Percentiles rank a stretch among this genome's conserved stretches.
phyloP scores from a whole-genome alignment of 495 filamentous ascomycete species.

The Tuber calosporum region DNA sequence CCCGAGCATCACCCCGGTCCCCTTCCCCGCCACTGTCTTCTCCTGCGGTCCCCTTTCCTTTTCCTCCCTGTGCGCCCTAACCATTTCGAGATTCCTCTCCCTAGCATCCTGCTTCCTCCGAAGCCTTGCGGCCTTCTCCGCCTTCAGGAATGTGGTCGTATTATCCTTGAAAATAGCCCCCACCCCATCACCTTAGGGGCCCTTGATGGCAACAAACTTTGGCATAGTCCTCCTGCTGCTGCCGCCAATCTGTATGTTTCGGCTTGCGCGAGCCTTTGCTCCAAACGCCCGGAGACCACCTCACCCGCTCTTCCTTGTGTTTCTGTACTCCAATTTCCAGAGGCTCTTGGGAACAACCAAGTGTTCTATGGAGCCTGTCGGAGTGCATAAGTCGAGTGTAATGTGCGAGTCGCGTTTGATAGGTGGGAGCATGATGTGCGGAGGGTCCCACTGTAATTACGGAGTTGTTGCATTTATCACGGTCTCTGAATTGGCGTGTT shows the following conservation, averaged over 20 bases:
- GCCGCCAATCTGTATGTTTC: slow-evolving; percentile 53
- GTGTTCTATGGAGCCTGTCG: slow-evolving; percentile 73
- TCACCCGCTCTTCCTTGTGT: slow-evolving; percentile 84
- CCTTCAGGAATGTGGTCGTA: background rate
- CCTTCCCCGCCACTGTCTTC: slow-evolving; percentile 5
- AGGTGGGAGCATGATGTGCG: slow-evolving; percentile 68
- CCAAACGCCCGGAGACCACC: slow-evolving; percentile 94
- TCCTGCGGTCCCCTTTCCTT: slow-evolving; percentile 33
- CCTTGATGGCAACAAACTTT: slow-evolving; percentile 35
- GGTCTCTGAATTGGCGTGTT: slow-evolving; percentile 21
- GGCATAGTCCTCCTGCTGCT: slow-evolving; percentile 12
- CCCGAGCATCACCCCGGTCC: background rate
- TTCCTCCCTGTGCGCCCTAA: slow-evolving; percentile 44
- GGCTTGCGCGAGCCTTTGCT: slow-evolving; percentile 68
- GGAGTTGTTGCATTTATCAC: slow-evolving; percentile 43
- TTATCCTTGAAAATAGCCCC: slow-evolving; percentile 37
- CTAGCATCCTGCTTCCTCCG: slow-evolving; percentile 32
- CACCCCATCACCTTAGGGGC: slow-evolving; percentile 27
- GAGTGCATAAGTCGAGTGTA: slow-evolving; percentile 84
- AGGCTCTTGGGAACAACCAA: slow-evolving; percentile 84
- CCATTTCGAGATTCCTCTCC: slow-evolving; percentile 39
- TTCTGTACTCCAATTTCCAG: slow-evolving; percentile 71
- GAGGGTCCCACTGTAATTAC: slow-evolving; percentile 55
- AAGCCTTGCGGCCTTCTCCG: background rate
- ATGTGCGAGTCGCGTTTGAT: slow-evolving; percentile 84